Percentiles rank a stretch among this genome's conserved stretches.
Conservation (phyloP, 257 asterid species). For the Haberlea rhodopensis region DNA sequence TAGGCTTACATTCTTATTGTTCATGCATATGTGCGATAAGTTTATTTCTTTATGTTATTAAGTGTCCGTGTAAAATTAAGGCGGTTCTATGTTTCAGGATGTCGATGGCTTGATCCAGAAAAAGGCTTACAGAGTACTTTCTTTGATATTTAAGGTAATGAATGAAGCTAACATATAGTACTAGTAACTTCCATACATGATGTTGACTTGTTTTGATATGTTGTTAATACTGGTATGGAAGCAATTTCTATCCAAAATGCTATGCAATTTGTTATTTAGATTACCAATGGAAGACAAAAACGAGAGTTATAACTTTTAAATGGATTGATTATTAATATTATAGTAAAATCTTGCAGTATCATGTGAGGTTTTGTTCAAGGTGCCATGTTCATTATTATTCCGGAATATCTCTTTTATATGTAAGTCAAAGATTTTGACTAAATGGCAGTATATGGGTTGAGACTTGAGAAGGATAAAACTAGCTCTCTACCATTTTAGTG, state of each 20-base stretch:
- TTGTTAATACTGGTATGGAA: background rate
- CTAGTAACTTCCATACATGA: background rate
- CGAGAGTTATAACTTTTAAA: no score
- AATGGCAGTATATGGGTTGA: no score
- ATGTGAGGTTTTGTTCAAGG: background rate
- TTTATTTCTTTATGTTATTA: slow-evolving; percentile 4
- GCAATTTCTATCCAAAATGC: no score
- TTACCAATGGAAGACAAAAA: background rate
- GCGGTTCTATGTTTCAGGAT: slow-evolving; percentile 48
- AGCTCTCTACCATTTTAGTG: no score
- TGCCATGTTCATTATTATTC: background rate
- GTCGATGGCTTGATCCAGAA: slow-evolving; percentile 82
- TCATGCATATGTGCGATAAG: slow-evolving; percentile 12
- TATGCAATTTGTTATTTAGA: no score
- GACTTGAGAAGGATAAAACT: no score
- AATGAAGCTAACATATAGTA: slow-evolving; percentile 1
- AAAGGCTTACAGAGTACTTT: slow-evolving; percentile 79
- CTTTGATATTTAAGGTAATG: slow-evolving; percentile 67
- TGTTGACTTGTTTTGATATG: background rate
- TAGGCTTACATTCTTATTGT: slow-evolving; percentile 25
- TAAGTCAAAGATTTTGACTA: no score
- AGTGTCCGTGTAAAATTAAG: slow-evolving; percentile 12
- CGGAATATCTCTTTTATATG: no score
- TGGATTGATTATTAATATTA: background rate
- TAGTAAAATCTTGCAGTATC: background rate